phyloP scores from a whole-genome alignment of 1,284 basidiomycete genomes.

The Leucoagaricus sp. region DNA sequence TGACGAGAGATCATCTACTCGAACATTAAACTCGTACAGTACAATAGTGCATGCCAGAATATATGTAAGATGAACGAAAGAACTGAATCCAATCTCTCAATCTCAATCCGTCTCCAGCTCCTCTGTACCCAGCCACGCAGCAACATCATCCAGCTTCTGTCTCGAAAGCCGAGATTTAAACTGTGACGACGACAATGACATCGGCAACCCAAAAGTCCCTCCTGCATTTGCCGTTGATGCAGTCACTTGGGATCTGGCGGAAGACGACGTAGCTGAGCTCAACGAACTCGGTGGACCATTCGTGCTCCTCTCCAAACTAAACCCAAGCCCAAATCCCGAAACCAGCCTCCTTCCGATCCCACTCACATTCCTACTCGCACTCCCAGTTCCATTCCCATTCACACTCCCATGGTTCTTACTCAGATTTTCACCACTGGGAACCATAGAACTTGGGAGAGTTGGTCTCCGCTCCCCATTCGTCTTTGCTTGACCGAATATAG shows the following conservation, averaged over 20 bases:
- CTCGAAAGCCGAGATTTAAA: slow-evolving; percentile 14
- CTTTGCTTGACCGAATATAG: slow-evolving; percentile 23
- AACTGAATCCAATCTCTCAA: no score
- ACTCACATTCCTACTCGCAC: neutral
- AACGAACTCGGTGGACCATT: neutral
- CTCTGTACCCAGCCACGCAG: slow-evolving; percentile 8
- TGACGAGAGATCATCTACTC: neutral
- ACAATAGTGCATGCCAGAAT: slow-evolving; percentile 10
- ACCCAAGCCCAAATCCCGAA: neutral
- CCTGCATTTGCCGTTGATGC: neutral
- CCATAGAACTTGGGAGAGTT: neutral
- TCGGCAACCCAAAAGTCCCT: neutral
- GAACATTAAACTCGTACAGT: slow-evolving; percentile 14
- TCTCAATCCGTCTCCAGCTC: slow-evolving; percentile 10
- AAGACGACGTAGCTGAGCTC: neutral
- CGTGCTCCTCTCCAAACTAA: slow-evolving; percentile 13
- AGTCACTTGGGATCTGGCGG: neutral
- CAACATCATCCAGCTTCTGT: slow-evolving; percentile 20
- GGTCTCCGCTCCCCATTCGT: neutral
- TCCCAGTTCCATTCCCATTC: neutral
- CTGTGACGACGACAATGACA: neutral
- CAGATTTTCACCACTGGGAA: neutral
- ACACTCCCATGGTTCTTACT: neutral
- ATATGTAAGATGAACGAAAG: no score
- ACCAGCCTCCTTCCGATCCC: slow-evolving; percentile 21